phyloP scores from a whole-genome alignment of 306 rosid genomes.

The Rosa lucieae region DNA sequence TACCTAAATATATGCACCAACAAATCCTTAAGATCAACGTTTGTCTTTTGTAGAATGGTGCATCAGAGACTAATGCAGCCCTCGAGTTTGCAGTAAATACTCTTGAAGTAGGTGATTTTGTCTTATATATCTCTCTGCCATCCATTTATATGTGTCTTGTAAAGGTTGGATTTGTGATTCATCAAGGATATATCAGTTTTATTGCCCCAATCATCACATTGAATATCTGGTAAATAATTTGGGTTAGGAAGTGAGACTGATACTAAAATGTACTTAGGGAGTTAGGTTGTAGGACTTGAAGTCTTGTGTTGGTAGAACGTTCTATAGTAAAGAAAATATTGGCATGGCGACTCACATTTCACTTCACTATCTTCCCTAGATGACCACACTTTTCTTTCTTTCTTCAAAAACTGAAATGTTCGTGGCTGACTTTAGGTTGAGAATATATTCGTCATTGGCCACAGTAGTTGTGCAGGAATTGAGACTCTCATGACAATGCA shows the following conservation, averaged over 20 bases:
- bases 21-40: neutral
- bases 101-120: conserved; percentile 44
- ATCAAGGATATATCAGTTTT: neutral
- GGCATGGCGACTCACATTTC: neutral
- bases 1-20: neutral
- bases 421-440: conserved; percentile 57
- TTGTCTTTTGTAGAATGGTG: conserved; percentile 56
- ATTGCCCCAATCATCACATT: neutral
- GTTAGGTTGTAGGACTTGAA: neutral
- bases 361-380: neutral
- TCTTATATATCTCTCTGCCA: neutral
- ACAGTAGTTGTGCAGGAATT: conserved; percentile 93
- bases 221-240: neutral
- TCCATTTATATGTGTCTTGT: neutral
- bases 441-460: conserved; percentile 79
- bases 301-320: neutral
- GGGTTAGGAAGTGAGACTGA: neutral
- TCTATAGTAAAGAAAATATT: neutral
- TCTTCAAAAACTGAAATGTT: neutral
- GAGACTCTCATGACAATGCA: conserved; percentile 71
- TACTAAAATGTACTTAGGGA: neutral
- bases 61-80: conserved; percentile 92
- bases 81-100: conserved; percentile 84
- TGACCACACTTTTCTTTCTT: neutral
- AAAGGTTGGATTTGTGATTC: neutral